Evolutionary conservation across 2,329 filamentous ascomycete genomes (phyloP).

Genomic region (Dissoconium aciculare): DNA sequence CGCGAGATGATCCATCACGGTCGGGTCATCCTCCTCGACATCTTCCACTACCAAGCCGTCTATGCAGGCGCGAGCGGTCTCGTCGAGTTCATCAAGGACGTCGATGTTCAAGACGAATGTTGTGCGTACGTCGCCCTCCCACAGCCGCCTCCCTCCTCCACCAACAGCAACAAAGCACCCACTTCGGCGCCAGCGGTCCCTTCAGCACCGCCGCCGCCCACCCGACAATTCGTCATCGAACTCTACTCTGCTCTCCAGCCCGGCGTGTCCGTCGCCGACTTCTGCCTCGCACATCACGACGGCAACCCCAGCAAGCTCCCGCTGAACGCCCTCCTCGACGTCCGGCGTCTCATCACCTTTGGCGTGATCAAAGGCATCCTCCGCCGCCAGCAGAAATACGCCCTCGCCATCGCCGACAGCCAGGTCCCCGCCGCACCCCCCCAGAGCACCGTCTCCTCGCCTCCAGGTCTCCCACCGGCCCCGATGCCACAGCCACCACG

Average conservation of each 20-base stretch:
- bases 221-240: slow-evolving; percentile 44
- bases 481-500: too few species aligned
- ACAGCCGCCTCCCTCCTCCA: slow-evolving; percentile 3
- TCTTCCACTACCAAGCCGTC: slow-evolving; percentile 86
- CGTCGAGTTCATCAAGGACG: slow-evolving; percentile 61
- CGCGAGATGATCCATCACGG: slow-evolving; percentile 88
- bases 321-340: slow-evolving; percentile 54
- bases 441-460: slow-evolving; percentile 8
- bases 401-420: slow-evolving; percentile 37
- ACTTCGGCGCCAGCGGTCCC: background rate
- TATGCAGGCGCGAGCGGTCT: slow-evolving; percentile 75
- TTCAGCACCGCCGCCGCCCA: slow-evolving; percentile 4
- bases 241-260: slow-evolving; percentile 77
- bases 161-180: background rate
- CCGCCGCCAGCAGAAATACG: slow-evolving; percentile 81
- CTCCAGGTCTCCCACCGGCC: slow-evolving; percentile 1
- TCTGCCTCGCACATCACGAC: slow-evolving; percentile 62
- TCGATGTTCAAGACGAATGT: slow-evolving; percentile 72
- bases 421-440: slow-evolving; percentile 4
- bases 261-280: slow-evolving; percentile 72
- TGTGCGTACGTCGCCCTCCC: slow-evolving; percentile 58
- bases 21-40: slow-evolving; percentile 75
- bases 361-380: slow-evolving; percentile 90
- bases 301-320: slow-evolving; percentile 43
- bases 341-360: slow-evolving; percentile 85